Percentiles rank a stretch among this genome's conserved stretches.
Evolutionary conservation across 2,329 filamentous ascomycete species (phyloP).

Genomic region (Diaporthe ampelina): DNA sequence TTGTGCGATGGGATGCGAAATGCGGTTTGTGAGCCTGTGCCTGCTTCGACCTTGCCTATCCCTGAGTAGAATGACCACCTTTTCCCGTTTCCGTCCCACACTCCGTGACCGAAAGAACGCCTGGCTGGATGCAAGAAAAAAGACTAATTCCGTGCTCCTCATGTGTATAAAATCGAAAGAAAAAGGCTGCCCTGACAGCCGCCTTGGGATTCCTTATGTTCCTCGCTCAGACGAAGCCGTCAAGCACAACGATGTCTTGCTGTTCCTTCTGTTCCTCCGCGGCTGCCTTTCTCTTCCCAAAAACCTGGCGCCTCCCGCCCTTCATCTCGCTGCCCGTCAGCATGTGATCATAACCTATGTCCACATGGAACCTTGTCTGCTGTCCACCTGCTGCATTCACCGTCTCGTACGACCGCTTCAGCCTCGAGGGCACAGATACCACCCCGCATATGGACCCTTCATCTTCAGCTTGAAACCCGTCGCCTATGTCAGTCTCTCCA

Average conservation of each 20-base stretch:
- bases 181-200: background rate
- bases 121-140: conserved; percentile 40
- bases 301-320: background rate
- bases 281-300: background rate
- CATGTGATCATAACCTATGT: background rate
- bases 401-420: background rate
- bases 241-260: background rate
- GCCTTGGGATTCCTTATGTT: background rate
- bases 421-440: background rate
- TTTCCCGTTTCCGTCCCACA: conserved; percentile 2
- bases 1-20: background rate
- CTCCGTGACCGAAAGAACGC: conserved; percentile 35
- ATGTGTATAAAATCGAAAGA: conserved; percentile 10
- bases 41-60: conserved; percentile 8
- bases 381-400: background rate
- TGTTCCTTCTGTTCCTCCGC: background rate
- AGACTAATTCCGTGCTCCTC: background rate
- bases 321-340: background rate
- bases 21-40: conserved; percentile 1
- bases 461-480: background rate
- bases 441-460: background rate
- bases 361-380: background rate
- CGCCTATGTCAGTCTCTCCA: conserved; percentile 34
- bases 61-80: background rate
- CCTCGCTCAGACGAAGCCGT: background rate